Base-by-base conservation (phyloP, 306 rosid species). In the Chamaecrista fasciculata region DNA sequence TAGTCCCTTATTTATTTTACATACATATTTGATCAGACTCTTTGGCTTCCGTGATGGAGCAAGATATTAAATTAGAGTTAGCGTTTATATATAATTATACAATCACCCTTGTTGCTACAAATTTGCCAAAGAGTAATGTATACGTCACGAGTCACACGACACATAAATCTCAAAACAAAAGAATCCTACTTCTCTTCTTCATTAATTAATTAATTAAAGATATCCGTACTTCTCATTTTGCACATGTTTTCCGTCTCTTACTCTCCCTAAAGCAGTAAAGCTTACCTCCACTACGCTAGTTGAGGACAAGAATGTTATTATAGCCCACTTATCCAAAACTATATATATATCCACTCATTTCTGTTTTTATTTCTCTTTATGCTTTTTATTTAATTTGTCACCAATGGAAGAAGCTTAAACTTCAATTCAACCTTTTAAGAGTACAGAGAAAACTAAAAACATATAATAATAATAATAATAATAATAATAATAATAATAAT, bases 231-330 rank as follows among this genome's bases (percentile, higher is more conserved):
- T 65, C 83, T 62, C 70, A 52, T 77, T 58, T 77, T 26, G 80
- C 74, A 81, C 77, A 76, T 73, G 80, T 70, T 70, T 65, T 53
- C 55, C 42, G 67, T 73, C 26, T 31, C 18, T 58, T 62, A 33
- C 70, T 15, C 6, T 56, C 66, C 69, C 71, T 67, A 68, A 81
- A 76, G 70, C 66, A 63, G 67, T 67, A 68, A 81, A 76, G 70
- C 46, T 57, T 68, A 44, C 74, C 49, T 59, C 82, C 82, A 81
- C 79, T 73, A 57, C 55, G 62, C 11, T 51, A 63, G 79, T 57
- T 49, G 77, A 14, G 71, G 76, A 69, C 82, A 73, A 69, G 57
- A 81, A 81, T 77, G 82, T 79, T 73, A 76, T 79, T 73, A 69
- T 74, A 74, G 56, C 23, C 69, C 51, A 73, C 75, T 81, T 60